Conservation (phyloP, 169 alveolate genomes). For the Babesia microti region DNA sequence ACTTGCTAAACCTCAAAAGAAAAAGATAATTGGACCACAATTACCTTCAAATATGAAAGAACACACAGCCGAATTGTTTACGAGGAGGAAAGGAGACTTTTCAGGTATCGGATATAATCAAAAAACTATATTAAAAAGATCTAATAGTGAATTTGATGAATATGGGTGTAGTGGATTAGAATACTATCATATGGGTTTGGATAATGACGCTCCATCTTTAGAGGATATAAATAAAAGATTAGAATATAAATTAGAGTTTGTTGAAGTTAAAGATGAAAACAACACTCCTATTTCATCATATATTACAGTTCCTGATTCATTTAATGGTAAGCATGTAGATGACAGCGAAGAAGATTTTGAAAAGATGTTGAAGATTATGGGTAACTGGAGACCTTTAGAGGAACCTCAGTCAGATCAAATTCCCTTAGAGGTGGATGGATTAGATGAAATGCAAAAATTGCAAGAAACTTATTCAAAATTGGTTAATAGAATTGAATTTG, state of each 20-base stretch:
- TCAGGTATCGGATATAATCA: background rate
- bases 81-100: too few species aligned
- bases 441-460: conserved; percentile 12
- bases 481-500: background rate
- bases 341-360: conserved; percentile 1
- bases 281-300: too few species aligned
- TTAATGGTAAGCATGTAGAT: too few species aligned
- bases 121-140: conserved; percentile 2
- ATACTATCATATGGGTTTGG: background rate
- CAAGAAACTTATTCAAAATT: background rate
- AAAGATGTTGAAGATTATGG: background rate
- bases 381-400: conserved; percentile 15
- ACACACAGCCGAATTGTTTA: too few species aligned
- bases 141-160: conserved; percentile 1
- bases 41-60: conserved; percentile 1
- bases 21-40: conserved; percentile 9
- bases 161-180: conserved; percentile 4
- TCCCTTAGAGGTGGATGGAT: conserved; percentile 6
- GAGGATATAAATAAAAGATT: background rate
- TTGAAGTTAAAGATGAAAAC: too few species aligned
- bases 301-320: too few species aligned
- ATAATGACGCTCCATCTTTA: background rate
- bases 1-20: background rate
- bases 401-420: conserved; percentile 6
- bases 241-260: too few species aligned